Base-by-base conservation (phyloP, 192 early-diverging fungal species). In the Chytriomyces sp. region DNA sequence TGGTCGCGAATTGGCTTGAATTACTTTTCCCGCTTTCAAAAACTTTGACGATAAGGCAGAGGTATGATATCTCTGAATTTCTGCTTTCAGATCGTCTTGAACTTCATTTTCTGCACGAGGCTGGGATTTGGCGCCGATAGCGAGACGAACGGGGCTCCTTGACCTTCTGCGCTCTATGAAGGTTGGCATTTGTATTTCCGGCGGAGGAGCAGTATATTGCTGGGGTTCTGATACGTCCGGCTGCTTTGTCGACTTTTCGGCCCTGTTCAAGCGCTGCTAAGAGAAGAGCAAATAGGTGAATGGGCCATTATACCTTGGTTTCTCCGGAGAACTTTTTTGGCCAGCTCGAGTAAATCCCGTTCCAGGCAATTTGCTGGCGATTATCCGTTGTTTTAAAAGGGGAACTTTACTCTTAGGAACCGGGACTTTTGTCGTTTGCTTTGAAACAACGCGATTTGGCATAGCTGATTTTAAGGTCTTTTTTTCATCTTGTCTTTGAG, bases 31-130 rank as follows among this genome's bases (percentile, higher is more conserved):
- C 9, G 73, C 50, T 10, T 66, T 28, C 11, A 75, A 26, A 46
- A 75, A 75, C 43, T 75, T 75, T n/a, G 62, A 48, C 23, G 73
- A 49, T 3, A 75, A 43, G 3, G 73, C 73, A 8, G 73, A 18
- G 45, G 65, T 46, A 50, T 75, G 73, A 35, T 75, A 75, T 44
- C 53, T 64, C 28, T 75, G 50, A 75, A 75, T 75, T 18, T 49
- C 7, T 7, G 50, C 46, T 64, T 48, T 13, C 9, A 75, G 6
- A 50, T 75, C 73, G 45, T 73, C 45, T 43, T 6, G 35, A 60
- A 60, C n/a, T 72, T 44, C 28, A 23, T 61, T 46, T 1, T 28
- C 45, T 49, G 18, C 44, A 45, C 10, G 7, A 20, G 9, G 8
- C 69, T 8, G n/a, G 18, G 28, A 20, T 23, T 24, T 49, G 9